Conservation (phyloP, 2,329 filamentous ascomycete species). For the Colletotrichum scovillei region DNA sequence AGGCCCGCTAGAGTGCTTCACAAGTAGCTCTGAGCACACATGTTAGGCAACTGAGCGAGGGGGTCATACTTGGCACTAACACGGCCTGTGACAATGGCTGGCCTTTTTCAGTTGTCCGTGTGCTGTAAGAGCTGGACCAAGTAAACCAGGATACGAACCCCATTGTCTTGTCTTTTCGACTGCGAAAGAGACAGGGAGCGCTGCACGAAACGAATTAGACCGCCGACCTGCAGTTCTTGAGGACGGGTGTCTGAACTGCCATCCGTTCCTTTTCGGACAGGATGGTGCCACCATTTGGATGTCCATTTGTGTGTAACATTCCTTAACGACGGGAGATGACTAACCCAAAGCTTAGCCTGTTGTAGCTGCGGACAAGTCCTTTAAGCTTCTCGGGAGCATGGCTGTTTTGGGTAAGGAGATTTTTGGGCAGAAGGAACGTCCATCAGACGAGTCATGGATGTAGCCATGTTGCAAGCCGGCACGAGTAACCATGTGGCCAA, state of each 20-base stretch:
- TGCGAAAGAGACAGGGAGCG: background rate
- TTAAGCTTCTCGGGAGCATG: constrained; percentile 19
- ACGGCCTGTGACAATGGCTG: background rate
- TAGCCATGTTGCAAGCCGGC: constrained; percentile 6
- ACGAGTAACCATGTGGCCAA: background rate
- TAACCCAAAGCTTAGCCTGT: background rate
- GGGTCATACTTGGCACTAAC: background rate
- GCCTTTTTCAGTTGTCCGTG: background rate
- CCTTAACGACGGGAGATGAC: background rate
- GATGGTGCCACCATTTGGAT: background rate
- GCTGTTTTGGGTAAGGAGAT: background rate
- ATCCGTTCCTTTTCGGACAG: constrained; percentile 22
- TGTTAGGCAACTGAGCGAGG: background rate
- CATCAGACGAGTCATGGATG: constrained; percentile 28
- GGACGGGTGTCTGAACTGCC: constrained; percentile 20
- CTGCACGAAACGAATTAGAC: background rate
- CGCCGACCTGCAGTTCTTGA: constrained; percentile 2
- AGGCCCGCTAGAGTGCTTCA: background rate
- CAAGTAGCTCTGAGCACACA: background rate
- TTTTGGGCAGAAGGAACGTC: constrained; percentile 4
- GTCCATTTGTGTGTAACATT: background rate
- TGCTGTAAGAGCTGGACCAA: background rate
- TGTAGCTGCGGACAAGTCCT: background rate
- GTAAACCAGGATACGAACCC: background rate
- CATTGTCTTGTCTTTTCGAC: background rate